phyloP scores from a whole-genome alignment of 2,329 filamentous ascomycete genomes.

The Alternaria novae-zelandiae region DNA sequence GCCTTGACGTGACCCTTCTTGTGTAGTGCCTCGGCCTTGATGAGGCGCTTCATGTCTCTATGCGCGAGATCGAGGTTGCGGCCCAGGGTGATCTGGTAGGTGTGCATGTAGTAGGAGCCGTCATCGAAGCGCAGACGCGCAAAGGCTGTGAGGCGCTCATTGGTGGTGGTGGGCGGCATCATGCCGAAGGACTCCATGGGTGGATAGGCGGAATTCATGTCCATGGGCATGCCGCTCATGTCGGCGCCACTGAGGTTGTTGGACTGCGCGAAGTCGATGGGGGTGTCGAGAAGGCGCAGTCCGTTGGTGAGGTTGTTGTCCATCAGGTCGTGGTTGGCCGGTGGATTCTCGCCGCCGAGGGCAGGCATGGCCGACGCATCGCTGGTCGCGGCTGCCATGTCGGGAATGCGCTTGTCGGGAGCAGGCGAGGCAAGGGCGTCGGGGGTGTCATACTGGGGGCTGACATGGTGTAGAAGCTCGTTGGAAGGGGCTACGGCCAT shows the following conservation, averaged over 20 bases:
- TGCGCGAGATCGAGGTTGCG: constrained; percentile 63
- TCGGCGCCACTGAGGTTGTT: constrained; percentile 15
- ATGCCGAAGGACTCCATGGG: constrained; percentile 9
- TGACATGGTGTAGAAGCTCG: constrained; percentile 28
- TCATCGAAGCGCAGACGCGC: constrained; percentile 75
- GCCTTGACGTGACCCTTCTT: constrained; percentile 33
- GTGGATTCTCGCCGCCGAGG: constrained; percentile 16
- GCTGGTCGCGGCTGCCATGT: constrained; percentile 39
- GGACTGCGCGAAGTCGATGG: constrained; percentile 29
- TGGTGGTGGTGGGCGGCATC: constrained; percentile 21
- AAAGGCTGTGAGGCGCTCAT: constrained; percentile 62
- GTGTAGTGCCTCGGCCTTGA: constrained; percentile 34
- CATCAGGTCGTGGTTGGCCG: constrained; percentile 14
- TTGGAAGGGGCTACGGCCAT: constrained; percentile 38
- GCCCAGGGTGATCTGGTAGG: constrained; percentile 73
- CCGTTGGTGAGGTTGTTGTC: constrained; percentile 9
- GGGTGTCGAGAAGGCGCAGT: constrained; percentile 26
- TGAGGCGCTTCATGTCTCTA: constrained; percentile 61
- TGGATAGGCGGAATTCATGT: constrained; percentile 14
- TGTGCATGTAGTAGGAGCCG: constrained; percentile 80
- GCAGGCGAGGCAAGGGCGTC: constrained; percentile 21
- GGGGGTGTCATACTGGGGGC: constrained; percentile 33
- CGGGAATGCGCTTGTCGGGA: constrained; percentile 26
- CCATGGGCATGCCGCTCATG: constrained; percentile 19
- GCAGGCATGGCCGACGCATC: constrained; percentile 22